phyloP scores from a whole-genome alignment of 495 filamentous ascomycete genomes.

The Xylaria scruposa region DNA sequence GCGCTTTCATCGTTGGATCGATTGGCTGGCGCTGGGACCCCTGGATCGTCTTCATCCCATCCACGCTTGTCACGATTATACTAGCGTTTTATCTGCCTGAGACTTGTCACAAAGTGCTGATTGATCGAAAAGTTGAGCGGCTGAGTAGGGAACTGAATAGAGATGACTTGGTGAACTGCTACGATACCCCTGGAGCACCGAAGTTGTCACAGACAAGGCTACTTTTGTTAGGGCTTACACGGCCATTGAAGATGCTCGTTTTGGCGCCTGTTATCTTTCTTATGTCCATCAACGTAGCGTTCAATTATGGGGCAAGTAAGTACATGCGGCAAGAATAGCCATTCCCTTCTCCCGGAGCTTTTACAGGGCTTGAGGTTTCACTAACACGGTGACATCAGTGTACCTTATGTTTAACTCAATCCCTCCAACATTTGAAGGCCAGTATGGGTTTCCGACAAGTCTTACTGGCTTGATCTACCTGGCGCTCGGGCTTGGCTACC shows the following conservation, averaged over 20 bases:
- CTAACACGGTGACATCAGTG: slow-evolving; percentile 39
- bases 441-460: slow-evolving; percentile 52
- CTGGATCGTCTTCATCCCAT: slow-evolving; percentile 62
- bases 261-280: slow-evolving; percentile 69
- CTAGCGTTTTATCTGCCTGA: slow-evolving; percentile 60
- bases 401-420: slow-evolving; percentile 79
- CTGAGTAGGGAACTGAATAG: slow-evolving; percentile 46
- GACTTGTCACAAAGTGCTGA: slow-evolving; percentile 59
- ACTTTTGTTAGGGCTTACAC: slow-evolving; percentile 50
- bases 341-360: neutral
- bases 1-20: slow-evolving; percentile 58
- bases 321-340: neutral
- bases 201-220: slow-evolving; percentile 32
- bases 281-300: slow-evolving; percentile 74
- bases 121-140: slow-evolving; percentile 53
- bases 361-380: neutral
- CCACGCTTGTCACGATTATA: slow-evolving; percentile 45
- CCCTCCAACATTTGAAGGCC: slow-evolving; percentile 61
- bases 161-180: slow-evolving; percentile 43
- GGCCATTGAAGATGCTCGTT: slow-evolving; percentile 63
- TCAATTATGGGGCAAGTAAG: slow-evolving; percentile 67
- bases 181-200: slow-evolving; percentile 32
- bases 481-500: slow-evolving; percentile 52
- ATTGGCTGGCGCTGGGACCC: slow-evolving; percentile 68
- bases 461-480: slow-evolving; percentile 51